Percentiles rank a stretch among this genome's conserved stretches.
Evolutionary conservation across 2,329 filamentous ascomycete genomes (phyloP).

Genomic region (Xylaria sp.): DNA sequence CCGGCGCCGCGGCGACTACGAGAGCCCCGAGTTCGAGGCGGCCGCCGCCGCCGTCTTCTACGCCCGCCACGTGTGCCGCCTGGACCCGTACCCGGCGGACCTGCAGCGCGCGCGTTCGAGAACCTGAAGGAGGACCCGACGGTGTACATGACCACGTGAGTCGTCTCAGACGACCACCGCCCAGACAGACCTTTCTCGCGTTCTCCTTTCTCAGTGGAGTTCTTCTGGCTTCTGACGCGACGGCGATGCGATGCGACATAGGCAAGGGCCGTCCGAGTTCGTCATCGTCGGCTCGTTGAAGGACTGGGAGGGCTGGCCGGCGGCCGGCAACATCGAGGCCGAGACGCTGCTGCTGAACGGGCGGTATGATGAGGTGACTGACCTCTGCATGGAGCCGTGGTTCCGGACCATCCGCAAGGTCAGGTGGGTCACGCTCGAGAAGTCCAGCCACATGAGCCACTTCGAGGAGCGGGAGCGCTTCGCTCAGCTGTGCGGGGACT

Average conservation of each 20-base stretch:
- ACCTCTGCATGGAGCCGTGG: slow-evolving; percentile 17
- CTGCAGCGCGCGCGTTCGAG: slow-evolving; percentile 8
- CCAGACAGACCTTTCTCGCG: neutral
- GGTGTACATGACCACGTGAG: slow-evolving; percentile 9
- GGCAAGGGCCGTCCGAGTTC: slow-evolving; percentile 19
- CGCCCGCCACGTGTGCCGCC: slow-evolving; percentile 20
- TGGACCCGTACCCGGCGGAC: slow-evolving; percentile 26
- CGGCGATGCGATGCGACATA: neutral
- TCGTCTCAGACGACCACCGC: fast-evolving
- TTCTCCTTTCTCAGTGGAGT: no score
- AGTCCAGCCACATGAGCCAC: slow-evolving; percentile 17
- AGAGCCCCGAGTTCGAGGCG: slow-evolving; percentile 24
- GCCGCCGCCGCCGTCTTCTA: slow-evolving; percentile 21
- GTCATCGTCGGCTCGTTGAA: slow-evolving; percentile 15
- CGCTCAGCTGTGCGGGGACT: neutral
- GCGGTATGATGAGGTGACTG: slow-evolving; percentile 11
- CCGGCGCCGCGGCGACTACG: slow-evolving; percentile 23
- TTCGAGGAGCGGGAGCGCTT: slow-evolving; percentile 11
- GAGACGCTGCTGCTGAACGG: slow-evolving; percentile 16
- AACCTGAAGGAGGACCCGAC: slow-evolving; percentile 13
- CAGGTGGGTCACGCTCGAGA: slow-evolving; percentile 18
- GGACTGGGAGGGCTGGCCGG: slow-evolving; percentile 15
- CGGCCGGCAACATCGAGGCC: slow-evolving; percentile 14
- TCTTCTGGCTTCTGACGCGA: no score
- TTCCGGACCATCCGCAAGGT: slow-evolving; percentile 15